These are phyloP conservation scores for Phytophthora chlamydospora DNA, from an alignment of 352 stramenopile species.

Conservation along the genomic window DNA sequence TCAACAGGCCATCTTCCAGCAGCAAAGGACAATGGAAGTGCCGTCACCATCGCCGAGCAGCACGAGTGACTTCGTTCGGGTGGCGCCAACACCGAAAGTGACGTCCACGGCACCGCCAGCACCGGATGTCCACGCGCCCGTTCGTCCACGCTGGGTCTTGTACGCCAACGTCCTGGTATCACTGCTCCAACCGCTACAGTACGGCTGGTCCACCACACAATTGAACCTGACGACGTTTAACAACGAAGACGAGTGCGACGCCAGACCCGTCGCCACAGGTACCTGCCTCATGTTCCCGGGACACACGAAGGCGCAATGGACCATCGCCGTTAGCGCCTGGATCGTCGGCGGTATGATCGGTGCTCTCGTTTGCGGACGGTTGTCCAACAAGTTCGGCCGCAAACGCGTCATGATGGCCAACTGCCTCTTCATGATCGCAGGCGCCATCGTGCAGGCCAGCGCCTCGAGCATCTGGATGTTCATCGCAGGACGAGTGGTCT, in stretches of 20 bases:
- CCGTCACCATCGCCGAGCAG: constrained; percentile 12
- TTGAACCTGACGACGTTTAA: constrained; percentile 59
- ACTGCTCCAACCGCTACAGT: constrained; percentile 49
- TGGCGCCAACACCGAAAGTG: constrained; percentile 9
- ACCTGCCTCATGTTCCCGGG: constrained; percentile 70
- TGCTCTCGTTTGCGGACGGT: constrained; percentile 30
- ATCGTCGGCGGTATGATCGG: constrained; percentile 46
- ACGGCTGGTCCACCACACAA: constrained; percentile 58
- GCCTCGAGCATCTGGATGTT: constrained; percentile 40
- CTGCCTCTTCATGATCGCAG: constrained; percentile 46
- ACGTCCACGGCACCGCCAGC: constrained; percentile 4
- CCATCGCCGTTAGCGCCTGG: constrained; percentile 48
- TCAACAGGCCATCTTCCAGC: constrained; percentile 4
- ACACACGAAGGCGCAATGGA: constrained; percentile 51
- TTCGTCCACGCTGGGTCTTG: constrained; percentile 34
- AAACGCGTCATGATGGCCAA: constrained; percentile 30
- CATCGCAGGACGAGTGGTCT: constrained; percentile 40
- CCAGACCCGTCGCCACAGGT: constrained; percentile 33
- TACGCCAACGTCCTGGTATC: constrained; percentile 46
- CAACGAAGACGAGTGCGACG: constrained; percentile 43
- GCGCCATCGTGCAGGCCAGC: constrained; percentile 36
- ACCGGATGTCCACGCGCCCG: constrained; percentile 7
- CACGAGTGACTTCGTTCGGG: constrained; percentile 15
- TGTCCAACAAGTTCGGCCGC: constrained; percentile 33
- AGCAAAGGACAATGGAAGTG: constrained; percentile 11